Base-by-base conservation (phyloP, 139 green algal species). In the Marvania coccoides region DNA sequence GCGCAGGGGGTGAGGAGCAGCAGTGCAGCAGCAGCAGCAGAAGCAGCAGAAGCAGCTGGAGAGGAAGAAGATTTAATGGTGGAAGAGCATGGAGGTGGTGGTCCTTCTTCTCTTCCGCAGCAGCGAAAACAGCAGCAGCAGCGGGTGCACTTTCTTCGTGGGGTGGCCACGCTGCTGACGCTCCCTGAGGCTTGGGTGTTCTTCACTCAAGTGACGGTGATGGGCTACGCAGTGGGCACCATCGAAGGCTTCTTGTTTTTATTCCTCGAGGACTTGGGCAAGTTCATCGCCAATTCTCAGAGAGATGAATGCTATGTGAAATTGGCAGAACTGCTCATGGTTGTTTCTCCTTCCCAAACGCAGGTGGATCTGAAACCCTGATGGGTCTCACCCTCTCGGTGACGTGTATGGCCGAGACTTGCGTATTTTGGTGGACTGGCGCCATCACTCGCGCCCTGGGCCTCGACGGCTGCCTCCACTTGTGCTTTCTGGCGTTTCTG, bases 181-280 rank as follows among this genome's bases (percentile, higher is more conserved):
- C 30, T 63, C 48, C 58, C 57, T 0, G 64, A 76, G 24, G 65
- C 61, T 3, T 9, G 38, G 31, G 15, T 72, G 3, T 81, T 81
- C 33, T 68, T 81, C 14, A 30, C 26, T 23, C 64, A 31, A 19
- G 42, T 42, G 1, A 14, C 35, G 0, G n/a, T 65, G 28, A 77
- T 83, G 67, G 76, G 76, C 4, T 56, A 59, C 51, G 76, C 46
- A 4, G 63, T 77, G 12, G 76, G 76, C 34, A 61, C 61, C 38
- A 80, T 83, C 34, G 72, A 75, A 40, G 31, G 42, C 31, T 83
- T 63, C 45, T 61, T 83, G 4, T 83, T 83, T 26, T 29, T 83
- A 2, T 80, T 47, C 36, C n/a, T 83, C 31, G 68, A 77, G 23
- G 55, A 74, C 19, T 60, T 83, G 5, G 67, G 70, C 58, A 36